Evolutionary conservation across 225 moss, liverwort and hornwort species (phyloP).

Genomic region (Pseudisothecium myosuroides): DNA sequence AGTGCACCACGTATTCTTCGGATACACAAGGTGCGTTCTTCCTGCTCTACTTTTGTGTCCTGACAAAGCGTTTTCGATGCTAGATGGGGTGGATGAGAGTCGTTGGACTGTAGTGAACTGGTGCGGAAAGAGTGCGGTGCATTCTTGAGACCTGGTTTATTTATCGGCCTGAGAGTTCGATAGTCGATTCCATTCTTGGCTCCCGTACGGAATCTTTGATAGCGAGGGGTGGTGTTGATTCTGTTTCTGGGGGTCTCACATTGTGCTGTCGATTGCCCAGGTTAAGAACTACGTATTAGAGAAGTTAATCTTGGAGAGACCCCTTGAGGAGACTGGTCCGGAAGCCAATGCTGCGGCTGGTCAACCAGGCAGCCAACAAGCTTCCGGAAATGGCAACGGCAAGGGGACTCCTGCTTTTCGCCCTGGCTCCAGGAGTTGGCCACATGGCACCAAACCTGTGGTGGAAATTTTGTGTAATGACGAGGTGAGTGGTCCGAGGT

Average conservation of each 20-base stretch:
- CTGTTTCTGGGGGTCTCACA: constrained; percentile 14
- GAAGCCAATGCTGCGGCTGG: constrained; percentile 49
- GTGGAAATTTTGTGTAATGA: constrained; percentile 89
- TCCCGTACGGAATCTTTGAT: background rate
- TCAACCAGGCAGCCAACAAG: constrained; percentile 42
- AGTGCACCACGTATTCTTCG: constrained; percentile 92
- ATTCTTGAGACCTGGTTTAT: background rate
- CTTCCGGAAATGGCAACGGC: constrained; percentile 44
- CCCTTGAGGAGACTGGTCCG: constrained; percentile 56
- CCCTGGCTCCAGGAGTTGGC: constrained; percentile 62
- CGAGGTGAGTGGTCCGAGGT: constrained; percentile 30
- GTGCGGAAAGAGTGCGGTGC: background rate
- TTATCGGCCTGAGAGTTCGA: background rate
- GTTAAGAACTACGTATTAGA: constrained; percentile 95
- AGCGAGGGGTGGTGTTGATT: background rate
- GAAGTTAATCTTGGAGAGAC: constrained; percentile 71
- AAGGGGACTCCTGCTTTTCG: constrained; percentile 21
- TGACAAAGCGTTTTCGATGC: background rate
- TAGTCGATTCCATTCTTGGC: background rate
- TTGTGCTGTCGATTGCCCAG: constrained; percentile 11
- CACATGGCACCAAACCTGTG: constrained; percentile 54
- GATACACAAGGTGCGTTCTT: constrained; percentile 73
- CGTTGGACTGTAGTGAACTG: background rate
- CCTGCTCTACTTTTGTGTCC: background rate
- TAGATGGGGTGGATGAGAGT: background rate